phyloP scores from a whole-genome alignment of 768 basidiomycete species.

The Candolleomyces aberdarensis region DNA sequence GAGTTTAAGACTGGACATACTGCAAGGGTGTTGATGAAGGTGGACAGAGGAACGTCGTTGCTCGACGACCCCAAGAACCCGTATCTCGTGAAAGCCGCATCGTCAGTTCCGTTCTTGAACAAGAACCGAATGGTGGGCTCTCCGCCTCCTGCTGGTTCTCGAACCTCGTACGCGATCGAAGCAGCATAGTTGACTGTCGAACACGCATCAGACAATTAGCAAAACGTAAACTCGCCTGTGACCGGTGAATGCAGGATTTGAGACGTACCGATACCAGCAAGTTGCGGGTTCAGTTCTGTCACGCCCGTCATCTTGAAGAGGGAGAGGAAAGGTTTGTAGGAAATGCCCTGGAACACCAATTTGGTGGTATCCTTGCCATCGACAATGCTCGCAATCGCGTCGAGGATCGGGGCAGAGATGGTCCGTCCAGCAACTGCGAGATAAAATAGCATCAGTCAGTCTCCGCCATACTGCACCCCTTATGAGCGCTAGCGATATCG shows the following conservation, averaged over 20 bases:
- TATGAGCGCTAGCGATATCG: too few species aligned
- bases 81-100: slow-evolving; percentile 44
- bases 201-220: neutral
- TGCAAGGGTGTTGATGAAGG: slow-evolving; percentile 40
- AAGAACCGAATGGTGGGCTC: slow-evolving; percentile 54
- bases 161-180: slow-evolving; percentile 56
- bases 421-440: slow-evolving; percentile 62
- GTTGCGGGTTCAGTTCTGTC: slow-evolving; percentile 44
- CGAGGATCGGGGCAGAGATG: slow-evolving; percentile 57
- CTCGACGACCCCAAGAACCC: slow-evolving; percentile 37
- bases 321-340: slow-evolving; percentile 78
- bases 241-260: neutral
- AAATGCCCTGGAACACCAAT: slow-evolving; percentile 54
- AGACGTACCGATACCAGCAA: slow-evolving; percentile 55
- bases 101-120: slow-evolving; percentile 66
- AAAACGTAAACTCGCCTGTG: neutral
- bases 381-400: slow-evolving; percentile 48
- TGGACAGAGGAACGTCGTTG: slow-evolving; percentile 53
- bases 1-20: too few species aligned
- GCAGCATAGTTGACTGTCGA: slow-evolving; percentile 59
- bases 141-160: slow-evolving; percentile 36
- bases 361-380: slow-evolving; percentile 51
- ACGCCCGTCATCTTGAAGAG: slow-evolving; percentile 75
- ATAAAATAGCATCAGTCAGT: neutral
- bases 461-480: too few species aligned